Evolutionary conservation across 495 filamentous ascomycete species (phyloP).

Genomic region (Apodospora peruviana): DNA sequence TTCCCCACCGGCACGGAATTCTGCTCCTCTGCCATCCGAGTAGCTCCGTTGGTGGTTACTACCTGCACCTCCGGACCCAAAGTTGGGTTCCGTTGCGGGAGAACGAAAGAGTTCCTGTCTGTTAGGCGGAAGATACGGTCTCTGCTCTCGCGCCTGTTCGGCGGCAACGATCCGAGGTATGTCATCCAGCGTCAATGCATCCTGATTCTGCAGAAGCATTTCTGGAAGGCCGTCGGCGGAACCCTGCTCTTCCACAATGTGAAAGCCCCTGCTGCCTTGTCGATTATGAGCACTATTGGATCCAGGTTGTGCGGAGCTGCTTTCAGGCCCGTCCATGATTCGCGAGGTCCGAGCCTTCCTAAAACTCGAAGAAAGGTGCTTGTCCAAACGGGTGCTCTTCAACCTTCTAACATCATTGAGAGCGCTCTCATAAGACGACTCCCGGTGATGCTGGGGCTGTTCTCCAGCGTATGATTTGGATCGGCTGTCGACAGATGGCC

Average conservation of each 20-base stretch:
- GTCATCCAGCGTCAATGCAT: conserved; percentile 90
- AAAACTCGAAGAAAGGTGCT: conserved; percentile 84
- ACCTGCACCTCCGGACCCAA: conserved; percentile 23
- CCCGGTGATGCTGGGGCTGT: conserved; percentile 50
- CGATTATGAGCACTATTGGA: conserved; percentile 49
- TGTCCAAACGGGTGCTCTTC: conserved; percentile 88
- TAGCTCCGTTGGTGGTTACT: conserved; percentile 68
- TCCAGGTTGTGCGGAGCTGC: conserved; percentile 67
- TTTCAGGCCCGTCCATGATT: conserved; percentile 89
- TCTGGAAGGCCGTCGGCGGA: conserved; percentile 66
- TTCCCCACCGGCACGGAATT: conserved; percentile 41
- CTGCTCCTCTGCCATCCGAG: conserved; percentile 56
- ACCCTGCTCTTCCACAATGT: conserved; percentile 85
- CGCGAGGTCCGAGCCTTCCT: conserved; percentile 84
- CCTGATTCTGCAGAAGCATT: conserved; percentile 80
- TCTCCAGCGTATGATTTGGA: conserved; percentile 70
- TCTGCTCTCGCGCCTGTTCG: conserved; percentile 88
- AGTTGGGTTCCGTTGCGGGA: conserved; percentile 55
- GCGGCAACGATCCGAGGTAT: conserved; percentile 96
- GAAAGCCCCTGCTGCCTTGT: conserved; percentile 49
- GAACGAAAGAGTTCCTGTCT: conserved; percentile 69
- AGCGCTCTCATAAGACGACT: conserved; percentile 87
- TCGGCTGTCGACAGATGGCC: conserved; percentile 47
- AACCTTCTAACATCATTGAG: conserved; percentile 90
- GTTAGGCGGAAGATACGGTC: conserved; percentile 64